Evolutionary conservation across 2,329 filamentous ascomycete species (phyloP), one percentile per base, ranked within the genome.

Genomic region (Arthrobotrys entomopaga): DNA sequence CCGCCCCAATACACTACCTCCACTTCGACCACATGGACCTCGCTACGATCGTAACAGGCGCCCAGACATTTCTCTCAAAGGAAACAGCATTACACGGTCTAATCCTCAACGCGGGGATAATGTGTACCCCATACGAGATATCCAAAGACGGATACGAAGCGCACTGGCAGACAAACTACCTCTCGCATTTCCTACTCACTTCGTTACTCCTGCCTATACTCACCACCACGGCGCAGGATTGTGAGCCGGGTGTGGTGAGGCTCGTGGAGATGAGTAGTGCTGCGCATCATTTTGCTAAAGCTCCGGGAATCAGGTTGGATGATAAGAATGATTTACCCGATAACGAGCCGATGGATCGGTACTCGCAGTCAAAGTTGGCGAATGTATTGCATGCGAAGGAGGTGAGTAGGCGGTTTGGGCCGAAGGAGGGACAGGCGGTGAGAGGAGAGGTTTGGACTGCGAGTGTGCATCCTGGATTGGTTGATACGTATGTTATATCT

Each of bases 171-270:
- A 81, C 82, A n/a, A 86, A 86, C 77, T 82, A 86, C 71, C 74
- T 86, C 11, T 83, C 83, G 0, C 83, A 85, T 34, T 85, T 85
- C 76, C 77, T 84, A 10, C 79, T 86, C 24, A 83, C 84, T 0
- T 82, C 83, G 42, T 80, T 85, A 16, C 81, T 86, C n/a, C 77
- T 84, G 49, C 81, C 83, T 0, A 81, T 81, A 29, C 72, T 86
- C 1, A 75, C 81, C 34, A 79, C 80, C 3, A 81, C 81, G 0
- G 81, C 81, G 0, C 65, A 76, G 1, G 75, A 38, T 2, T 75
- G 76, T 15, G 49, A 77, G 1, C 76, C 78, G 0, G 80, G 80
- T 4, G 76, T 79, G 2, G 79, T 81, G 2, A 80, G 84, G 2
- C 78, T 85, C 43, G 81, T 85, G 29, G 84, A 83, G 74, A 71